Evolutionary conservation across 495 filamentous ascomycete genomes (phyloP).

Genomic region (Penicillium ochrochloron): DNA sequence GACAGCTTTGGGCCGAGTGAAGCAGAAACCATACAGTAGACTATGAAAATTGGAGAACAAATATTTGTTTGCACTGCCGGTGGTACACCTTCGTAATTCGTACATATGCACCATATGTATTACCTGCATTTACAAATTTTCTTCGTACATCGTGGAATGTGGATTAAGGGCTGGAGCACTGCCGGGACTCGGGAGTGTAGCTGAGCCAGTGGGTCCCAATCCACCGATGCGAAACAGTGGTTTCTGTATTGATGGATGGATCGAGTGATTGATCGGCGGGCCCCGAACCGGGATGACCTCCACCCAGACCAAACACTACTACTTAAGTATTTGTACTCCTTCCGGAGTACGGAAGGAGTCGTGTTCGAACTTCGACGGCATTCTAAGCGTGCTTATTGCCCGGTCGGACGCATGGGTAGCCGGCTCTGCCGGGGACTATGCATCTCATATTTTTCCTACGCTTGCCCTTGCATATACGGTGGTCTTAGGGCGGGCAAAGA

Average conservation of each 20-base stretch:
- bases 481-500: background rate
- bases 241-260: conserved; percentile 10
- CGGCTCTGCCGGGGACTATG: conserved; percentile 1
- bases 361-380: too few species aligned
- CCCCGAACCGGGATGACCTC: conserved; percentile 8
- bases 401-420: background rate
- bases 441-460: background rate
- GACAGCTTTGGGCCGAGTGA: too few species aligned
- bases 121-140: conserved; percentile 16
- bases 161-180: background rate
- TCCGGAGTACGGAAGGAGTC: too few species aligned
- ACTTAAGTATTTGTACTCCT: background rate
- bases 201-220: conserved; percentile 25
- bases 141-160: background rate
- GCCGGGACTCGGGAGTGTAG: conserved; percentile 12
- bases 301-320: conserved; percentile 4
- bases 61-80: background rate
- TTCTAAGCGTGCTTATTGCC: background rate
- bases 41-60: background rate
- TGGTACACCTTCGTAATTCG: conserved; percentile 12
- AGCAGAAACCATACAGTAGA: too few species aligned
- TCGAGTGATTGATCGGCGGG: conserved; percentile 24
- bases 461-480: background rate
- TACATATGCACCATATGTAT: conserved; percentile 8
- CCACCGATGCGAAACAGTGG: conserved; percentile 32